Base-by-base conservation (phyloP, 2,329 filamentous ascomycete species). In the Geoglossum cookeanum region DNA sequence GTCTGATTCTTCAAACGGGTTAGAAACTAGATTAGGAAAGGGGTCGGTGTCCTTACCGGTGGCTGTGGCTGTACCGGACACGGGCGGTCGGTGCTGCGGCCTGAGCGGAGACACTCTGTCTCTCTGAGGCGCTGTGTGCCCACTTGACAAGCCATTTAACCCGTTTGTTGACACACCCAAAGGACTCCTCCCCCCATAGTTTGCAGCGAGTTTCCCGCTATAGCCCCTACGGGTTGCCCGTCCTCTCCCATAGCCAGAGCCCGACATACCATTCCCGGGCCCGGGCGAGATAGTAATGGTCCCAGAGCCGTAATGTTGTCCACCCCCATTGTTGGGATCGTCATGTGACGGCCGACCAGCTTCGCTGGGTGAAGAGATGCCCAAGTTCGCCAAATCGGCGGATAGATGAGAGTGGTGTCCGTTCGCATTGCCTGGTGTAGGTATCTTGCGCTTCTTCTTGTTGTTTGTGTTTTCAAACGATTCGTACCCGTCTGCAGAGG, bases 371-470 rank as follows among this genome's bases (percentile, higher is more conserved):
- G 64, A 70, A 39, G 74, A 72, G 53, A 84, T 74, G 49, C 78
- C 79, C 75, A 84, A 78, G 63, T 74, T 79, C 45, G 80, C 78
- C 68, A 85, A 74, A 62, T 85, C 82, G 32, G 78, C 75, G 15
- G 80, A 80, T 55, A 85, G 69, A 58, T 74, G 72, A 61, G 75
- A 74, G 61, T 81, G 75, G 65, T 81, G 78, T 60, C 75, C 71
- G 57, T 72, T 78, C 13, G 81, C 75, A 64, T 87, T 85, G 17
- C 87, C 85, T 8, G 87, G 88, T 0, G 89, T 89, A 0, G 92
- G 92, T 42, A 98, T 97, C 72, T 98, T 98, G 63, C 92, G 80
- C 71, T 98, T 97, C 75, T 97, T 98, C 72, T 98, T 98, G 68
- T 98, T 98, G 69, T 95, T 97, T 39, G 88, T 94, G 65, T 97